Conservation (phyloP, 1,284 basidiomycete genomes). For the Pulchroboletus neoregius region DNA sequence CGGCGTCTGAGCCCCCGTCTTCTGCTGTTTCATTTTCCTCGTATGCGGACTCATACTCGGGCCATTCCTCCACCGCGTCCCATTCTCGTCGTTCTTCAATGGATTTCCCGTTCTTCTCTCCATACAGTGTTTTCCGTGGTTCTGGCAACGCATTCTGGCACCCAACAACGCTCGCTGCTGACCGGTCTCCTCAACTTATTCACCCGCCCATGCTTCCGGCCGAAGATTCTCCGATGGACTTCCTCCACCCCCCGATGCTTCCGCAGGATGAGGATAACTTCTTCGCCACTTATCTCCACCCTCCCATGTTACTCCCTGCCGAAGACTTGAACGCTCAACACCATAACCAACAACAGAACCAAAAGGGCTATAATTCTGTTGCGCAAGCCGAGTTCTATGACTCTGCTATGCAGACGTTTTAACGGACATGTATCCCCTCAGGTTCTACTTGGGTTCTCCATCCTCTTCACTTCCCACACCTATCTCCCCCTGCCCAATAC, state of each 20-base stretch:
- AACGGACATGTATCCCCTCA: conserved; percentile 12
- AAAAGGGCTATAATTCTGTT: conserved; percentile 28
- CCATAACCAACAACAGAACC: conserved; percentile 36
- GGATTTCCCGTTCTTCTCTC: conserved; percentile 57
- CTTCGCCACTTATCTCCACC: conserved; percentile 53
- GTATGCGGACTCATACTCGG: conserved; percentile 40
- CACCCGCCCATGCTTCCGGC: conserved; percentile 60
- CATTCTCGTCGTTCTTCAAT: conserved; percentile 51
- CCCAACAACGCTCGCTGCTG: conserved; percentile 59
- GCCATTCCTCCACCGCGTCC: conserved; percentile 40
- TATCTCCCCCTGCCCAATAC: conserved; percentile 4
- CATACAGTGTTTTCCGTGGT: conserved; percentile 46
- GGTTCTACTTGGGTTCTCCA: conserved; percentile 4
- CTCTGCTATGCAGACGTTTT: conserved; percentile 30
- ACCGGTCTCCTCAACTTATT: conserved; percentile 48
- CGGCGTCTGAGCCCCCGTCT: conserved; percentile 59
- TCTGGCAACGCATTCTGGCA: conserved; percentile 65
- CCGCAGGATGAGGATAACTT: conserved; percentile 50
- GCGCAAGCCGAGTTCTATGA: conserved; percentile 29
- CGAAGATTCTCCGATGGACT: conserved; percentile 48
- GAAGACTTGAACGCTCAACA: conserved; percentile 33
- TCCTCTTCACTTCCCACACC: not conserved
- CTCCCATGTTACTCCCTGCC: conserved; percentile 49
- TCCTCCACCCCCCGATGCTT: conserved; percentile 48
- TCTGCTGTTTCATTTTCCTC: conserved; percentile 55